Evolutionary conservation across 2,329 filamentous ascomycete genomes (phyloP).

Genomic region (Geosmithia putterillii): DNA sequence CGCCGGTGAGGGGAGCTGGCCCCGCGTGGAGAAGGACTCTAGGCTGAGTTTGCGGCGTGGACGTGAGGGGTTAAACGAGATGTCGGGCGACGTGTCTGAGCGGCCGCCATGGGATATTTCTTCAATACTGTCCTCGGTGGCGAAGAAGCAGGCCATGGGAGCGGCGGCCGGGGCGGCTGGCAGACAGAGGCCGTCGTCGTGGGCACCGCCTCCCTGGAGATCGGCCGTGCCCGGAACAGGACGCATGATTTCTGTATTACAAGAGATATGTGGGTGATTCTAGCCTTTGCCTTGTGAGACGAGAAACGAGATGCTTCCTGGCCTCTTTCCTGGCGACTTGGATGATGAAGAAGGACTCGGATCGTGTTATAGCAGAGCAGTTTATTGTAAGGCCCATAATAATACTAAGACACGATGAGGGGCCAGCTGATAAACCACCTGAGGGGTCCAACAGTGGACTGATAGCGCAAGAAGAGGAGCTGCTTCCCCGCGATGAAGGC

Average conservation of each 20-base stretch:
- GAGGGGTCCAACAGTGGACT: neutral
- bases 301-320: neutral
- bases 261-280: neutral
- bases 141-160: conserved; percentile 19
- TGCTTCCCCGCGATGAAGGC: neutral
- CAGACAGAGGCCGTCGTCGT: neutral
- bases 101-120: neutral
- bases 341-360: neutral
- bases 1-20: conserved; percentile 2
- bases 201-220: conserved; percentile 46
- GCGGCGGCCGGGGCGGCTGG: neutral
- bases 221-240: conserved; percentile 1
- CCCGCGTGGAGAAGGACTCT: conserved; percentile 2
- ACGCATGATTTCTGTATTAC: neutral
- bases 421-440: neutral
- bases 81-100: conserved; percentile 4
- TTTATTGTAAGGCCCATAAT: neutral
- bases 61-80: conserved; percentile 1
- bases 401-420: neutral
- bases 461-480: neutral
- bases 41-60: conserved; percentile 3
- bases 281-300: neutral
- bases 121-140: conserved; percentile 17
- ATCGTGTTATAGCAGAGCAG: neutral
- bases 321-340: too few species aligned